Base-by-base conservation (phyloP, 2,329 filamentous ascomycete species). In the Mycocentrospora acerina region DNA sequence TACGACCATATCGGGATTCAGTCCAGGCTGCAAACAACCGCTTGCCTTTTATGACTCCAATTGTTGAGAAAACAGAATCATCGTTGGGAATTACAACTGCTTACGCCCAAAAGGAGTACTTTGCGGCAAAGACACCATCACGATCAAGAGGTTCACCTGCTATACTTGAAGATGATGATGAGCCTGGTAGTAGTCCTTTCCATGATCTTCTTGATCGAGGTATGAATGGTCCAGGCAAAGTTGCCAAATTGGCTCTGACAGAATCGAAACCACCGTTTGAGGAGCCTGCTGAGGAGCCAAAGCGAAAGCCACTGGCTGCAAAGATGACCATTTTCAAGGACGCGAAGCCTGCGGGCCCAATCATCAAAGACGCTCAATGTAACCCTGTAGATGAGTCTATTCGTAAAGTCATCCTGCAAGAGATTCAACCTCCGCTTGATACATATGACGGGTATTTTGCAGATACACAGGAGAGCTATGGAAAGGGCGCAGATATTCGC, bases 1-100 rank as follows among this genome's bases (percentile, higher is more conserved):
- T 79, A 40, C 79, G 84, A 32, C 86, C 88, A 42, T 95, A 86
- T 75, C 83, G 90, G 60, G 87, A 95, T 67, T 81, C 88, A 60
- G 79, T 73, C 24, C 79, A 90, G 64, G 77, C 85, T 66, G 89
- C 90, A 43, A 94, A 96, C 59, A 95, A 90, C 68, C 85, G 90
- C 37, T 75, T 97, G 8, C 93, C 91, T 3, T 98, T 97, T 66
- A 97, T 98, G 93, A 98, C 93, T 0, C 93, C 93, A 2, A 98
- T 98, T 51, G 91, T 93, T 1, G 93, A 98, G 67, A 84, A 89
- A 56, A 98, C 93, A 0, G 93, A 98, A 68, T 86, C 84, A 9
- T 96, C 90, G 1, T 71, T 97, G 4, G 85, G 85, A 24, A 56
- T 65, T 35, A 59, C 57, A 28, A 69, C 66, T 18, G 55, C 51